Percentiles rank a stretch among this genome's conserved stretches.
phyloP scores from a whole-genome alignment of 1,139 yeast genomes.

The Diutina rugosa region DNA sequence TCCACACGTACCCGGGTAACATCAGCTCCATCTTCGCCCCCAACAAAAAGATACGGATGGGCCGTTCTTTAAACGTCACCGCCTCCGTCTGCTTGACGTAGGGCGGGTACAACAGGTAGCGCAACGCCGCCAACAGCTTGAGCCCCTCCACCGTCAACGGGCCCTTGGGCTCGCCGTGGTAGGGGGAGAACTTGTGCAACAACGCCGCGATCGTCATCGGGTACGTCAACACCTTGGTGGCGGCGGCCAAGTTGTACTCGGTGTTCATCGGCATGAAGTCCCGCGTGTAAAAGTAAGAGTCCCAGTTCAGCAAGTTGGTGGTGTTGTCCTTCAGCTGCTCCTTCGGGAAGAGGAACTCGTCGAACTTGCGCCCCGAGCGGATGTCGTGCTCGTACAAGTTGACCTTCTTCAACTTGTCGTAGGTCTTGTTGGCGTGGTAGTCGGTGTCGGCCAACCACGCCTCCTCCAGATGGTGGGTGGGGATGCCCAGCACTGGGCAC shows the following conservation, averaged over 20 bases:
- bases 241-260: conserved; percentile 90
- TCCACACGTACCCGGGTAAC: conserved; percentile 93
- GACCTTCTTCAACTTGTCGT: conserved; percentile 69
- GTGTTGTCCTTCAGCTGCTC: conserved; percentile 65
- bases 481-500: conserved; percentile 91
- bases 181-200: conserved; percentile 78
- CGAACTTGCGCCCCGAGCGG: conserved; percentile 85
- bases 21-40: conserved; percentile 93
- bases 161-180: conserved; percentile 68
- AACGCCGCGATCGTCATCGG: conserved; percentile 83
- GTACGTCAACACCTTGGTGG: conserved; percentile 85
- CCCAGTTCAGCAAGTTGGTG: conserved; percentile 82
- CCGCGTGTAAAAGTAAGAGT: conserved; percentile 83
- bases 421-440: conserved; percentile 55
- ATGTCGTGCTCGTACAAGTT: conserved; percentile 91
- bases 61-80: conserved; percentile 61
- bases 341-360: conserved; percentile 88
- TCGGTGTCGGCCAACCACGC: conserved; percentile 78
- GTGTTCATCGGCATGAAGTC: conserved; percentile 94
- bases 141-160: conserved; percentile 86
- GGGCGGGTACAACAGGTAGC: conserved; percentile 78
- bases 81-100: conserved; percentile 28
- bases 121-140: conserved; percentile 80
- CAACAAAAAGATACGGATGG: conserved; percentile 75
- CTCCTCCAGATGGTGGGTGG: conserved; percentile 82